Conservation (phyloP, 1,284 basidiomycete genomes). For the Cutaneotrichosporon cutaneum region DNA sequence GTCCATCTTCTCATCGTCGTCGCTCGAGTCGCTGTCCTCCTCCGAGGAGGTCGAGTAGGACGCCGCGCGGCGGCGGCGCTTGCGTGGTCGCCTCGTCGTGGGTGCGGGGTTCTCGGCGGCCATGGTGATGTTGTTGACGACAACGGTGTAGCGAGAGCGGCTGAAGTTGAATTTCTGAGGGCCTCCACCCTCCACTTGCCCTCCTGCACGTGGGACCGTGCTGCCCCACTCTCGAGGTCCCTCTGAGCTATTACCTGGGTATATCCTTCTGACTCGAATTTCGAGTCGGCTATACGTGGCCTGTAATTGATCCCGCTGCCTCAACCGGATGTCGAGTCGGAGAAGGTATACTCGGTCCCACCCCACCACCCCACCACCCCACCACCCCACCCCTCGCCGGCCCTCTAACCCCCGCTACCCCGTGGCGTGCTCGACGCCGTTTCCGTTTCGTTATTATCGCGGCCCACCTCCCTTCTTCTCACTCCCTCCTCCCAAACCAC, state of each 20-base stretch:
- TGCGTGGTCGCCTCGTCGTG: conserved; percentile 26
- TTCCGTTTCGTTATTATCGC: neutral
- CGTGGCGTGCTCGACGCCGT: neutral
- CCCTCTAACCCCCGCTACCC: neutral
- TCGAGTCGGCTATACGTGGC: neutral
- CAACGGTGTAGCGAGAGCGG: neutral
- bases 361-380: neutral
- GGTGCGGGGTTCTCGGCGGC: conserved; percentile 18
- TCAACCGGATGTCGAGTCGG: conserved; percentile 9
- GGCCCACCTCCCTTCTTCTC: neutral
- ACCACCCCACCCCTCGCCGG: neutral
- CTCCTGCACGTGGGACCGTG: neutral
- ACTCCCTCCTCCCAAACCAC: conserved; percentile 1
- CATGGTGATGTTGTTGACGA: conserved; percentile 19
- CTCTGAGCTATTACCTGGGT: neutral
- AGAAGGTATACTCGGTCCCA: neutral
- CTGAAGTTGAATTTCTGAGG: neutral
- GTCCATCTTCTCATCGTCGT: conserved; percentile 25
- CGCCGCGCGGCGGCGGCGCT: conserved; percentile 41
- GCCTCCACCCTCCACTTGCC: neutral
- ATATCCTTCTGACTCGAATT: neutral
- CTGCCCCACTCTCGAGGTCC: neutral
- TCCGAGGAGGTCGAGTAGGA: conserved; percentile 35
- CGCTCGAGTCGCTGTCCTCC: conserved; percentile 15
- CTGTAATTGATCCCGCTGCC: neutral